phyloP scores from a whole-genome alignment of 2,329 filamentous ascomycete genomes.

The Tolypocladium pustulatum region DNA sequence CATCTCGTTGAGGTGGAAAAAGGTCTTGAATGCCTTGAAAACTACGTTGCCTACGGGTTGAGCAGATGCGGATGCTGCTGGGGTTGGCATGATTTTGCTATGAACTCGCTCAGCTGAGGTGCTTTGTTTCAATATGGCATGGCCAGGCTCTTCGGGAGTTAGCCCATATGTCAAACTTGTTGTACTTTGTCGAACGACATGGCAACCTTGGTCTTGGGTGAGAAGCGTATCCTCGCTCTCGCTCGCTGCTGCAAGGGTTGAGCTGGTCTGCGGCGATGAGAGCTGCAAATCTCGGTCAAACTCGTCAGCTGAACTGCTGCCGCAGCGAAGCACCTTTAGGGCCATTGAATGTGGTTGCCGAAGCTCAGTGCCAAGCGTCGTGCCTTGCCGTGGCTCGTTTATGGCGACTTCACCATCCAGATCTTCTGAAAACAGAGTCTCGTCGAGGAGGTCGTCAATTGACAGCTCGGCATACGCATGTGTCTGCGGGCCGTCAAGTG shows the following conservation, averaged over 20 bases:
- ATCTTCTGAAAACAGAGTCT: not conserved
- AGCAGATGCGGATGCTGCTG: not conserved
- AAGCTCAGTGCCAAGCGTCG: too few species aligned
- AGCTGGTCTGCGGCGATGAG: conserved; percentile 16
- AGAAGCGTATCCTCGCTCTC: conserved; percentile 8
- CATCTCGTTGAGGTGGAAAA: conserved; percentile 55
- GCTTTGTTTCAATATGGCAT: not conserved
- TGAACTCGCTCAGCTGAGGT: not conserved
- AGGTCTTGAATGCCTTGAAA: conserved; percentile 29
- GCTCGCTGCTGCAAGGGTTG: conserved; percentile 1
- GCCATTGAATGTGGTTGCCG: conserved; percentile 19
- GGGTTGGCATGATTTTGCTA: conserved; percentile 1
- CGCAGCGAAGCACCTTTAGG: conserved; percentile 17
- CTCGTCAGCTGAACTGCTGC: conserved; percentile 21
- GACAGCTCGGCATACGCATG: not conserved
- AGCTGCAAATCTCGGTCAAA: conserved; percentile 25
- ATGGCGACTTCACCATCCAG: not conserved
- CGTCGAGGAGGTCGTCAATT: not conserved
- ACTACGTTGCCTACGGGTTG: not conserved
- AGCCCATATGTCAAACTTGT: not conserved
- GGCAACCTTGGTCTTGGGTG: conserved; percentile 31
- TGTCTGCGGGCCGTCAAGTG: not conserved
- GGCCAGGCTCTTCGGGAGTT: not conserved
- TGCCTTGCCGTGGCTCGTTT: not conserved
- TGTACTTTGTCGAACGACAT: conserved; percentile 11